Percentiles rank a stretch among this genome's conserved stretches.
phyloP scores from a whole-genome alignment of 495 filamentous ascomycete genomes.

The Penicillium taxi region DNA sequence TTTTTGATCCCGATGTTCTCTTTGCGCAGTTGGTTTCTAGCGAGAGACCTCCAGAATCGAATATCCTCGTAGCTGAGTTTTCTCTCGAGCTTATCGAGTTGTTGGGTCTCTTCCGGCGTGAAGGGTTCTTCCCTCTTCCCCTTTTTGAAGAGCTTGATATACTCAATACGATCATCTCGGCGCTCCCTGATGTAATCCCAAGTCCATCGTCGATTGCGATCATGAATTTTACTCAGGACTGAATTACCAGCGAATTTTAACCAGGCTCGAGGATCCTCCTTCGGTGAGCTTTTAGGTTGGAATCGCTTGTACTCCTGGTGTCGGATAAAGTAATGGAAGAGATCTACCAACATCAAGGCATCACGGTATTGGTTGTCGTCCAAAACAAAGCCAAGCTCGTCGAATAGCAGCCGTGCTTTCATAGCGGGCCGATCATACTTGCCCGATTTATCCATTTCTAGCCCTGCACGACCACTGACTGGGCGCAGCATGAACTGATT shows the following conservation, averaged over 20 bases:
- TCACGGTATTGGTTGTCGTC: constrained; percentile 97
- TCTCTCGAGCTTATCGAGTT: constrained; percentile 68
- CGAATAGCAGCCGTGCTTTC: constrained; percentile 84
- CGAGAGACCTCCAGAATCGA: constrained; percentile 91
- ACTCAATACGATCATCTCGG: constrained; percentile 78
- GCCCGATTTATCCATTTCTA: constrained; percentile 89
- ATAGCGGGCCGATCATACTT: constrained; percentile 73
- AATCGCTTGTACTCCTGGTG: constrained; percentile 95
- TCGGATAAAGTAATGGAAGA: constrained; percentile 96
- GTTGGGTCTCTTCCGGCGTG: constrained; percentile 57
- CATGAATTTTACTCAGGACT: constrained; percentile 86
- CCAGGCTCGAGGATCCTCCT: constrained; percentile 90
- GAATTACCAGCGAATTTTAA: constrained; percentile 81
- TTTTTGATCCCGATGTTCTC: constrained; percentile 82
- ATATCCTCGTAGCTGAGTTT: constrained; percentile 93
- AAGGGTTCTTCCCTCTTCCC: constrained; percentile 71
- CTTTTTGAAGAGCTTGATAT: constrained; percentile 94
- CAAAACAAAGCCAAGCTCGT: constrained; percentile 90
- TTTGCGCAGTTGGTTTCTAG: constrained; percentile 88
- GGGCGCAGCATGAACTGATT: constrained; percentile 95
- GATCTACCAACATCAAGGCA: constrained; percentile 91
- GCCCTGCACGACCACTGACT: constrained; percentile 81
- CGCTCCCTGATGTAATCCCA: constrained; percentile 93
- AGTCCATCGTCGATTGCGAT: constrained; percentile 80
- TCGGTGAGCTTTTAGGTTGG: constrained; percentile 76